These are phyloP conservation scores for Starmerella gropengiesseri DNA, from an alignment of 805 yeast species.

Conservation along the genomic window DNA sequence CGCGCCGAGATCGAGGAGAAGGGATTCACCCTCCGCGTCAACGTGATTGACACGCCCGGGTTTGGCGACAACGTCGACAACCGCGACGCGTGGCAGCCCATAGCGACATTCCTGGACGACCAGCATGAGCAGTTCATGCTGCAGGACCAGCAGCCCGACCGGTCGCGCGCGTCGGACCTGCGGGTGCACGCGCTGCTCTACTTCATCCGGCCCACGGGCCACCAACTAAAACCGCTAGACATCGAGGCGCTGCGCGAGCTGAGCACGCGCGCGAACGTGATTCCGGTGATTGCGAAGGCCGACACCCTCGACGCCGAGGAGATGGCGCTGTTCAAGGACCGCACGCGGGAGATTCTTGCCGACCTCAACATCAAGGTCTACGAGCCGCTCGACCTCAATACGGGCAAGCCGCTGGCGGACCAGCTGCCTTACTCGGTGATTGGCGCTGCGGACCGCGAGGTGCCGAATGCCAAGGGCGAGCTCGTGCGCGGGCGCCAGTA, in stretches of 20 bases:
- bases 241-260: slow-evolving; percentile 62
- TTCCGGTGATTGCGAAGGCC: slow-evolving; percentile 74
- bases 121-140: slow-evolving; percentile 57
- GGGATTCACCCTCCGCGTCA: slow-evolving; percentile 47
- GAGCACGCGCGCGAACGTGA: slow-evolving; percentile 60
- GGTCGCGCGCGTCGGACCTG: slow-evolving; percentile 43
- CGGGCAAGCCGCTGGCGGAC: slow-evolving; percentile 25
- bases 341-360: slow-evolving; percentile 41
- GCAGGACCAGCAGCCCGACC: slow-evolving; percentile 68
- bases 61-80: slow-evolving; percentile 65
- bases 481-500: slow-evolving; percentile 64
- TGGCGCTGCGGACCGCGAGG: slow-evolving; percentile 45
- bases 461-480: slow-evolving; percentile 36
- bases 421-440: slow-evolving; percentile 63
- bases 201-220: slow-evolving; percentile 61
- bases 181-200: slow-evolving; percentile 80
- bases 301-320: slow-evolving; percentile 60
- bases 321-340: slow-evolving; percentile 41
- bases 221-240: slow-evolving; percentile 54
- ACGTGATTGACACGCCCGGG: slow-evolving; percentile 63
- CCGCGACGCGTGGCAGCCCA: slow-evolving; percentile 53
- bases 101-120: slow-evolving; percentile 65
- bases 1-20: slow-evolving; percentile 49
- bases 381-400: slow-evolving; percentile 32
- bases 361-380: slow-evolving; percentile 50